Base-by-base conservation (phyloP, 148 eudicot genomes). In the Amaranthus hypochondriacus region DNA sequence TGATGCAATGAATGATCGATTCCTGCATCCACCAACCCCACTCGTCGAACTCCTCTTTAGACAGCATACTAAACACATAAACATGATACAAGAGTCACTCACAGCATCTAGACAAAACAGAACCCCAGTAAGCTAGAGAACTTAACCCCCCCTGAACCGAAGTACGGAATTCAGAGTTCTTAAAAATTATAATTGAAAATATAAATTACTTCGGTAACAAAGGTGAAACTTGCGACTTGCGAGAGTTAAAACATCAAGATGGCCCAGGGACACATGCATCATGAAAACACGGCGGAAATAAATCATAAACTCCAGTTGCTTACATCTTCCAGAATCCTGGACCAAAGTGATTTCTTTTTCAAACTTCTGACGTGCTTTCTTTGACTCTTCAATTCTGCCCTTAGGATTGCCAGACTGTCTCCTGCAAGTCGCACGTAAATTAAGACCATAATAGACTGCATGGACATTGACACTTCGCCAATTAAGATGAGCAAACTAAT, bases 261-360 rank as follows among this genome's bases (percentile, higher is more conserved):
- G 13, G 12, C 1, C 39, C 39, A 28, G 47, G 7, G 1, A 7
- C 56, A 13, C 12, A 48, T 2, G 44, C 42, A 55, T 9, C 55
- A 67, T n/a, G 4, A 42, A 42, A 62, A 50, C 13, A 44, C 9
- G 4, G 43, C 14, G 21, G 53, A 55, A 7, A n/a, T 10, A 39
- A 62, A 52, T 7, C 9, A 51, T 44, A 53, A 65, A 53, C 15
- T 51, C 51, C 18, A 66, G 61, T 15, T 39, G 73, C 76, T 71
- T 85, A 95, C 99, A 97, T 92, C 99, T 87, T 95, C 99, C 87
- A 95, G 86, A 71, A 90, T 86, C 85, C 80, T 86, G 73, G 91
- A 87, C 99, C 99, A 95, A 57, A 95, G 87, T 50, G 99, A 95
- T 81, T 92, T 95, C 87, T 92, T 95, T 75, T 95, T 85, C 86